A percentile compares a stretch with the other conserved stretches of the same genome.
Conservation (phyloP, 2,329 filamentous ascomycete species). For the Dactylellina cionopaga region DNA sequence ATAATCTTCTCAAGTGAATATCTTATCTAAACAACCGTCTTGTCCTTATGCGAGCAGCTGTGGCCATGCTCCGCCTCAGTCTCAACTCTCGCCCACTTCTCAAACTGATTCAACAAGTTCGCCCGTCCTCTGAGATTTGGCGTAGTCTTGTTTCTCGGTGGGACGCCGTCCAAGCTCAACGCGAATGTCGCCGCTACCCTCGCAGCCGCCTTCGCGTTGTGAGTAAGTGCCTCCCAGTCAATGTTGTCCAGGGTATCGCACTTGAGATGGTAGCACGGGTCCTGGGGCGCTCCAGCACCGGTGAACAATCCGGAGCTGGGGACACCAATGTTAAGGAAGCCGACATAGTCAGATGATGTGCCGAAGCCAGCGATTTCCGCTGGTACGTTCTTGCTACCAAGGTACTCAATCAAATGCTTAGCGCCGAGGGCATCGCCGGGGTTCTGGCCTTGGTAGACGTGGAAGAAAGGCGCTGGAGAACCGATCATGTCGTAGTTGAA, state of each 20-base stretch:
- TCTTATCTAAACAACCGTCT: conserved; percentile 28
- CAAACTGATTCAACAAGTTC: conserved; percentile 28
- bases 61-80: conserved; percentile 33
- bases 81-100: conserved; percentile 44
- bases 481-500: conserved; percentile 77
- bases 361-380: conserved; percentile 61
- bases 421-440: conserved; percentile 61
- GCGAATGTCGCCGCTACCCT: conserved; percentile 76
- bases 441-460: conserved; percentile 61
- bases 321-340: conserved; percentile 68
- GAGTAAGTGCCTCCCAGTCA: conserved; percentile 66
- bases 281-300: conserved; percentile 68
- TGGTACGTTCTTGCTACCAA: conserved; percentile 65
- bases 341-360: conserved; percentile 67
- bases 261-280: conserved; percentile 68
- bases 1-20: too few relatives aligned
- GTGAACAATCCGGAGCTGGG: conserved; percentile 70
- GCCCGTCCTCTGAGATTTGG: conserved; percentile 38
- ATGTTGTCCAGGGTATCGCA: conserved; percentile 68
- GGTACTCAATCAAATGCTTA: conserved; percentile 65
- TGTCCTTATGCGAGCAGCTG: conserved; percentile 40
- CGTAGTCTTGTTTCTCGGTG: conserved; percentile 42
- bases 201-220: conserved; percentile 70
- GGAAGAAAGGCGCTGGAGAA: conserved; percentile 61
- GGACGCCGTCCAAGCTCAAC: conserved; percentile 68